These are phyloP conservation scores for Hemerocallis citrina DNA, from an alignment of 106 monocot genomes.

Conservation along the genomic window DNA sequence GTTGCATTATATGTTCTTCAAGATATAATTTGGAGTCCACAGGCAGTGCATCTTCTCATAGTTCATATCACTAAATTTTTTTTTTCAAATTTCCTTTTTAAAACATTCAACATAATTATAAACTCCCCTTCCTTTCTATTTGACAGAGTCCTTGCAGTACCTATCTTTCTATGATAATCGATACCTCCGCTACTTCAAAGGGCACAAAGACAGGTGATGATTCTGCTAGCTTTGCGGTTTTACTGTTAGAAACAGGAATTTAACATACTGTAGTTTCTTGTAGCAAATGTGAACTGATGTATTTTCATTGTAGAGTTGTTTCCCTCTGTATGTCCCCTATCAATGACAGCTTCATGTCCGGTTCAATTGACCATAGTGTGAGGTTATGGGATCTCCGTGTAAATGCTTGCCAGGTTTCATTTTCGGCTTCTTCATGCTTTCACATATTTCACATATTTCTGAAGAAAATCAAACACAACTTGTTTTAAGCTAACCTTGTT, in stretches of 20 bases:
- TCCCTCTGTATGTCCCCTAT: slow-evolving; percentile 99
- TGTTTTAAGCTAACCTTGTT: background rate
- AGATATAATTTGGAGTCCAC: slow-evolving; percentile 74
- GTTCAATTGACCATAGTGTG: slow-evolving; percentile 92
- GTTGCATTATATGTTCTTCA: slow-evolving; percentile 93
- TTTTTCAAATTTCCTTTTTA: background rate
- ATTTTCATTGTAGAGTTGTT: slow-evolving; percentile 58
- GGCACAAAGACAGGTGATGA: slow-evolving; percentile 79
- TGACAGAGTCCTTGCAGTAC: slow-evolving; percentile 75
- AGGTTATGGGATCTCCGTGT: slow-evolving; percentile 99
- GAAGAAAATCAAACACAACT: no score
- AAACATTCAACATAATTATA: background rate
- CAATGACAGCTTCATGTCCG: slow-evolving; percentile 99
- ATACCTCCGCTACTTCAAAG: slow-evolving; percentile 96
- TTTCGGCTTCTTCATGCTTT: background rate
- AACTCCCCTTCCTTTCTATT: background rate
- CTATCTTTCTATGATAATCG: slow-evolving; percentile 94
- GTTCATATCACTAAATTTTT: background rate
- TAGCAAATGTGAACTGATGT: slow-evolving; percentile 1
- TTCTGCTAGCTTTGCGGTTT: slow-evolving; percentile 7
- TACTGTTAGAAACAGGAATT: background rate
- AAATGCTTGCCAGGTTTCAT: slow-evolving; percentile 93
- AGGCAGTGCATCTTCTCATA: slow-evolving; percentile 20
- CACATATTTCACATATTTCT: background rate
- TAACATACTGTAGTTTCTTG: background rate